Base-by-base conservation (phyloP, 768 basidiomycete species). In the Holtermannia corniformis region DNA sequence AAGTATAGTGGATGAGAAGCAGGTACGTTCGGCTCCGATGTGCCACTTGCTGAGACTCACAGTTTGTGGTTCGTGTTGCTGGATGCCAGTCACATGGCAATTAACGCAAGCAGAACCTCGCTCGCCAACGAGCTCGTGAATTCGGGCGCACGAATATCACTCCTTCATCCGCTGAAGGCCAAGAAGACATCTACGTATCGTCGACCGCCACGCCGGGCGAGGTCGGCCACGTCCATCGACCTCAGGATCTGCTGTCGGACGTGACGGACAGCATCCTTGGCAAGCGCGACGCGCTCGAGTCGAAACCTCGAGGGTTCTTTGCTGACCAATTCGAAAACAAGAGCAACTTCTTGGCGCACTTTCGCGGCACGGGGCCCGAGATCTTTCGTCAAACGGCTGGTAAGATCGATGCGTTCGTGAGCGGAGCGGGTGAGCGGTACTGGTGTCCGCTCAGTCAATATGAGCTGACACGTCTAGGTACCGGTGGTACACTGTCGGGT, bases 321-420 rank as follows among this genome's bases (percentile, higher is more conserved):
- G 89, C 90, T 3, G 90, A 99, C 68, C 95, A 99, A 72, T 97
- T 99, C 54, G 93, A 96, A 85, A 97, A 92, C 70, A 79, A 76
- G 62, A 87, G 86, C 64, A 97, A 99, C 63, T 89, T 82, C 68
- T 78, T 84, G 50, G 90, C 93, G 0, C 95, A 99, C 68, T 88
- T 79, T 58, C 73, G 80, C 27, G 87, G 87, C 4, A 96, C 95
- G 0, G 95, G 88, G 0, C 91, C 90, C 0, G 95, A 97, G 75
- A 87, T 97, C 27, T 90, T 90, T 85, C 77, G 83, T 41, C 95
- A 99, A 68, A 89, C 87, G 5, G 84, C 83, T 63, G 91, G 91
- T 11, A 73, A 75, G 23, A 56, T 95, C 0, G 79, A 86, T 64
- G 89, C 84, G 4, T 96, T 96, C 63, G 83, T 97, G 41, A 81